Evolutionary conservation across 495 filamentous ascomycete species (phyloP), one percentile per base, ranked within the genome.

Genomic region (Lophiotrema nucula): DNA sequence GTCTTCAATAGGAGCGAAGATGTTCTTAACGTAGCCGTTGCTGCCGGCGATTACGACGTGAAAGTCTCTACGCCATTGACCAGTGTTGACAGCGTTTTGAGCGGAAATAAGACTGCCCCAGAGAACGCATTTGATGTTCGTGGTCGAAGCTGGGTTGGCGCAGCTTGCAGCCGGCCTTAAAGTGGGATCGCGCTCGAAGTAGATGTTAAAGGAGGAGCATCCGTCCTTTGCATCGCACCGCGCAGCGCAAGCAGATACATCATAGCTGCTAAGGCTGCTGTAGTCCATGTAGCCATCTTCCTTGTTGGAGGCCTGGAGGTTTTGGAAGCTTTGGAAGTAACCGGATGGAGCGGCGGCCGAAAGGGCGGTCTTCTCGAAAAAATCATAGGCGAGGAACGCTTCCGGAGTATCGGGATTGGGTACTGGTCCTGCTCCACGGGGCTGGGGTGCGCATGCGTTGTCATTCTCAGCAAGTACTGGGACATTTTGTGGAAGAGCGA

Each of bases 1-100:
- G 18, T 43, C 39, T 21, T 8, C 6, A 6, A 12, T 13, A 6
- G 10, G 10, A 21, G 39, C 19, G 18, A 35, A 35, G 31, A n/a
- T n/a, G 8, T 35, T n/a, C 8, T 35, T 35, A 18, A 21, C 19
- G 50, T 53, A 53, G 35, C 56, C 56, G 42, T 60, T 60, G 24
- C 49, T 33, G 22, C 58, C 59, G 16, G 59, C 33, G 15, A 62
- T 62, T 12, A 62, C 53, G 3, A 62, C 54, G 23, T 58, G 53
- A 47, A 62, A 62, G 45, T 62, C 26, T 21, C 23, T 25, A 5
- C 59, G 43, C 53, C 54, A 62, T 23, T 62, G 59, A 2, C 59
- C 59, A 13, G 15, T 25, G 23, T 62, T 58, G 8, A 13, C 27
- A 23, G 53, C 45, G 15, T 28, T 62, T 33, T 42, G 37, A 3